These are phyloP conservation scores for Mucor irregularis DNA, from an alignment of 371 early-diverging fungal species.

Conservation along the genomic window DNA sequence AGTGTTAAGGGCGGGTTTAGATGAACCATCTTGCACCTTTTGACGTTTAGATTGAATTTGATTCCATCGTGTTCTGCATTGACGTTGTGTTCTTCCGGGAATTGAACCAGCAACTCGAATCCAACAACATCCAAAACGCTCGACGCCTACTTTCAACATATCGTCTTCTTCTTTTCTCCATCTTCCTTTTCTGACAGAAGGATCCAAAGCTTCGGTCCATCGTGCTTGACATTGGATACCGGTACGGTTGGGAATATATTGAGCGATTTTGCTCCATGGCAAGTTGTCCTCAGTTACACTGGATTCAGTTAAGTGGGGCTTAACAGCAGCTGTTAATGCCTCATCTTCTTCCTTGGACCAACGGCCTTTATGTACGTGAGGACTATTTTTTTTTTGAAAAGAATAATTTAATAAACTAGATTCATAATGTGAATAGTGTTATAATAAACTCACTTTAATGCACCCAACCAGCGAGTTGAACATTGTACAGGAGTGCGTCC, in stretches of 20 bases:
- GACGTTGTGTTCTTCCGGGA: conserved; percentile 60
- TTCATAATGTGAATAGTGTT: neutral
- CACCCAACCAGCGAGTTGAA: conserved; percentile 52
- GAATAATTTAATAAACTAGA: neutral
- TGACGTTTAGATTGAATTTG: conserved; percentile 36
- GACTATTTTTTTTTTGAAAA: conserved; percentile 15
- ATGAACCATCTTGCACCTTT: neutral
- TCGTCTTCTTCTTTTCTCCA: conserved; percentile 61
- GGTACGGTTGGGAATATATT: conserved; percentile 45
- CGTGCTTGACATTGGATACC: conserved; percentile 59
- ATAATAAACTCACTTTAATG: conserved; percentile 41
- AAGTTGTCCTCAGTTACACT: conserved; percentile 18
- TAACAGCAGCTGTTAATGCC: conserved; percentile 40
- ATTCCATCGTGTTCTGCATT: conserved; percentile 64
- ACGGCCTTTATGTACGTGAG: conserved; percentile 53
- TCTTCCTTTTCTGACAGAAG: conserved; percentile 55
- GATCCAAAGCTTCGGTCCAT: conserved; percentile 68
- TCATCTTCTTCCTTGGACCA: conserved; percentile 57
- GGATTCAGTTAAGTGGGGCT: conserved; percentile 7
- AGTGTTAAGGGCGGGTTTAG: neutral
- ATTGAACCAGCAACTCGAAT: conserved; percentile 58
- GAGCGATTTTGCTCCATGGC: conserved; percentile 52
- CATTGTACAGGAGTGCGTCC: conserved; percentile 57
- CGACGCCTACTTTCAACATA: conserved; percentile 41
- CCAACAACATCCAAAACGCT: conserved; percentile 55